Conservation (phyloP, 2,329 filamentous ascomycete genomes). For the Phyllosticta citribraziliensis region DNA sequence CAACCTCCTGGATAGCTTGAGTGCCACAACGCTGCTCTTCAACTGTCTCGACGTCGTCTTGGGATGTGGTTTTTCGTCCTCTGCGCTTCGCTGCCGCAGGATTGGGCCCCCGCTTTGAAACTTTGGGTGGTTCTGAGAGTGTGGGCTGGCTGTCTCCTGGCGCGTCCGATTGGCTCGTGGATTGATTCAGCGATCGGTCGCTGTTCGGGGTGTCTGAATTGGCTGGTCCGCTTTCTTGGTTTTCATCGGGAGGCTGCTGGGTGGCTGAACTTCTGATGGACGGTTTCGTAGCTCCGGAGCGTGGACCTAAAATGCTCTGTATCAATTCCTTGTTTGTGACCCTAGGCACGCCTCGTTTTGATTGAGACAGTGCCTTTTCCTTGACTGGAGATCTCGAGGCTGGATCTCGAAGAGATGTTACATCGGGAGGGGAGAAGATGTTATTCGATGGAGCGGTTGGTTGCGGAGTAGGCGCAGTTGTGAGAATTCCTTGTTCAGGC, state of each 20-base stretch:
- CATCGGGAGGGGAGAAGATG: neutral
- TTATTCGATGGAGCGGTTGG: neutral
- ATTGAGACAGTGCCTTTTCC: neutral
- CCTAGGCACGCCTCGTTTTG: neutral
- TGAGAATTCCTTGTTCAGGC: neutral
- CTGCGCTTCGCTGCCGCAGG: neutral
- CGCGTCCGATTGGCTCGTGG: neutral
- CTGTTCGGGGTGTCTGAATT: neutral
- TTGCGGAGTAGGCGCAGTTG: neutral
- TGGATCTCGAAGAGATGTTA: neutral
- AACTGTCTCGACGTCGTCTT: neutral
- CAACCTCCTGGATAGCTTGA: neutral
- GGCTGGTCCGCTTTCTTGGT: neutral
- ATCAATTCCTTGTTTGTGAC: conserved; percentile 4
- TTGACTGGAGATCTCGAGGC: neutral
- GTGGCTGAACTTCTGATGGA: neutral
- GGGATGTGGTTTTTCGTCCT: neutral
- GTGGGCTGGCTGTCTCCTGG: neutral
- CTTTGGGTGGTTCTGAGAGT: neutral
- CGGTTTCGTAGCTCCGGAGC: neutral
- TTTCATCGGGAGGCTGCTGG: neutral
- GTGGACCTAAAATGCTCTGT: neutral
- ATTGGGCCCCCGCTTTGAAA: neutral
- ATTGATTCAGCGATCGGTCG: neutral
- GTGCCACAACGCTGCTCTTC: neutral